Conservation (phyloP, 768 basidiomycete species). For the Boletellus ananiceps region DNA sequence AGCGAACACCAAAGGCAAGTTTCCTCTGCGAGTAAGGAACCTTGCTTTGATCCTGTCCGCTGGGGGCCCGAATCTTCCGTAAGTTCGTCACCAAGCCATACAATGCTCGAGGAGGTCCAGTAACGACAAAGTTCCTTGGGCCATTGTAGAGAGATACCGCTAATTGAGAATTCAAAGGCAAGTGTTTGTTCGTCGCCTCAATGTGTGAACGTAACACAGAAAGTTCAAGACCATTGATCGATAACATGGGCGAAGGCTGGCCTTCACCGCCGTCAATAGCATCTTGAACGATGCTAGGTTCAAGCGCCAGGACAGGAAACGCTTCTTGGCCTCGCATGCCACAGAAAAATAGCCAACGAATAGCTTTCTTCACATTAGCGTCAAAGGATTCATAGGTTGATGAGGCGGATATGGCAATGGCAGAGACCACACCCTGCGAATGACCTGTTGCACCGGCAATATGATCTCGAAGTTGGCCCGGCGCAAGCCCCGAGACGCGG, state of each 20-base stretch:
- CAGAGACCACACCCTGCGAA: slow-evolving; percentile 94
- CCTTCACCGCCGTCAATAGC: slow-evolving; percentile 92
- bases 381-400: slow-evolving; percentile 69
- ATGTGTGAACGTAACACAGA: slow-evolving; percentile 80
- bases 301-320: slow-evolving; percentile 88
- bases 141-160: slow-evolving; percentile 92
- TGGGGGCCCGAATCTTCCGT: slow-evolving; percentile 83
- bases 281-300: slow-evolving; percentile 84
- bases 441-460: slow-evolving; percentile 92
- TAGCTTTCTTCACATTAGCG: slow-evolving; percentile 73
- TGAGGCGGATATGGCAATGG: slow-evolving; percentile 83
- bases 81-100: slow-evolving; percentile 91
- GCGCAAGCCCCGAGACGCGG: slow-evolving; percentile 68
- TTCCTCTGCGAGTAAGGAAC: slow-evolving; percentile 92
- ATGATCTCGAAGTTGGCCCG: slow-evolving; percentile 71
- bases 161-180: slow-evolving; percentile 73
- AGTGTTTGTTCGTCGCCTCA: slow-evolving; percentile 80
- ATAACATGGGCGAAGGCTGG: slow-evolving; percentile 88
- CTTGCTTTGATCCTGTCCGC: slow-evolving; percentile 91
- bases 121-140: slow-evolving; percentile 85
- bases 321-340: slow-evolving; percentile 91
- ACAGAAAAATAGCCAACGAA: slow-evolving; percentile 91
- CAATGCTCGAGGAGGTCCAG: slow-evolving; percentile 86
- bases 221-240: slow-evolving; percentile 75
- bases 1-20: slow-evolving; percentile 86